phyloP scores from a whole-genome alignment of 441 rosid genomes.

The Eugenia klotzschiana region DNA sequence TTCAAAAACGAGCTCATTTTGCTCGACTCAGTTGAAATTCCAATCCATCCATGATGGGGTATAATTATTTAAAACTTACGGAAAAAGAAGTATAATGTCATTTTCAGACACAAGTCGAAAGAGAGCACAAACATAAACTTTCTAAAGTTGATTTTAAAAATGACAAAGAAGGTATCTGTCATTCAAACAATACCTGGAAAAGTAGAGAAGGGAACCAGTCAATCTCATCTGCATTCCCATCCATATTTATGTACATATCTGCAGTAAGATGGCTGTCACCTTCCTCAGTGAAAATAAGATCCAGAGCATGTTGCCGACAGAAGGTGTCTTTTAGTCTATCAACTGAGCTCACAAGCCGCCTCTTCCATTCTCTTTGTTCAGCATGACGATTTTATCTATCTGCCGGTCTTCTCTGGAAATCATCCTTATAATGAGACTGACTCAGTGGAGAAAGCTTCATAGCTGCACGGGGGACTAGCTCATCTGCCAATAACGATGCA shows the following conservation, averaged over 20 bases:
- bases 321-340: conserved; percentile 82
- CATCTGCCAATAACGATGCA: conserved; percentile 94
- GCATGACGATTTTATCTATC: conserved; percentile 96
- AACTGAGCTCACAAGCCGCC: conserved; percentile 67
- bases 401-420: conserved; percentile 44
- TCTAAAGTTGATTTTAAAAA: neutral
- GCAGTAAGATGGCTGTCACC: conserved; percentile 88
- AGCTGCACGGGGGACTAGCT: conserved; percentile 95
- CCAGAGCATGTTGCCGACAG: conserved; percentile 93
- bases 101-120: neutral
- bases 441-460: conserved; percentile 70
- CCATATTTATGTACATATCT: conserved; percentile 80
- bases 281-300: conserved; percentile 92
- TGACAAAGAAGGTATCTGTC: neutral
- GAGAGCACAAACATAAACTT: neutral
- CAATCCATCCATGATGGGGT: neutral
- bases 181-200: conserved; percentile 57
- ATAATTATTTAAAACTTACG: neutral
- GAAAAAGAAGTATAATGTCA: neutral
- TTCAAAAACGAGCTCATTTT: neutral
- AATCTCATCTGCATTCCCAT: conserved; percentile 50
- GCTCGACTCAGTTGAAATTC: neutral
- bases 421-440: conserved; percentile 55
- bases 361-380: conserved; percentile 98
- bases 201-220: conserved; percentile 86